A percentile compares a stretch with the other conserved stretches of the same genome.
Conservation (phyloP, 2,329 filamentous ascomycete species). For the Penicillium sp. region DNA sequence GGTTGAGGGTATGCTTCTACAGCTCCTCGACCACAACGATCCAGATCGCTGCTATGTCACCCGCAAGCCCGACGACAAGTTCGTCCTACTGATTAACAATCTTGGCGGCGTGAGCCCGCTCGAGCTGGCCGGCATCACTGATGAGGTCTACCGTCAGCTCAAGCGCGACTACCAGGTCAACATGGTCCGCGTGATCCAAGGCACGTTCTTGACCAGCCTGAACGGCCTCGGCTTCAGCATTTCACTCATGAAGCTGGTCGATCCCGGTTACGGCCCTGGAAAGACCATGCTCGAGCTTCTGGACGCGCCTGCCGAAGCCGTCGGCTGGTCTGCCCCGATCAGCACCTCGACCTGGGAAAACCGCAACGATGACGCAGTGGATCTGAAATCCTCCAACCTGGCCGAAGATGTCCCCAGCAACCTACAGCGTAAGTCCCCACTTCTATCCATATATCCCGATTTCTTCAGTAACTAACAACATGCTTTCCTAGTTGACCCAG, state of each 20-base stretch:
- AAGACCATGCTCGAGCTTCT: slow-evolving; percentile 63
- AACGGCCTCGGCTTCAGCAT: slow-evolving; percentile 72
- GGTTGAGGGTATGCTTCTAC: slow-evolving; percentile 62
- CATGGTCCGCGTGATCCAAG: slow-evolving; percentile 61
- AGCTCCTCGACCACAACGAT: slow-evolving; percentile 63
- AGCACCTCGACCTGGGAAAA: slow-evolving; percentile 59
- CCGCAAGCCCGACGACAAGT: slow-evolving; percentile 57
- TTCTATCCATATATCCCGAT: background rate
- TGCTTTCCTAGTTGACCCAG: slow-evolving; percentile 47
- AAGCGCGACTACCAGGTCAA: slow-evolving; percentile 58
- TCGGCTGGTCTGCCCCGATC: slow-evolving; percentile 65
- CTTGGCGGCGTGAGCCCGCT: slow-evolving; percentile 67
- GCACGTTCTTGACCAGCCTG: slow-evolving; percentile 70
- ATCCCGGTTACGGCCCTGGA: slow-evolving; percentile 56
- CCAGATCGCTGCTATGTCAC: slow-evolving; percentile 63
- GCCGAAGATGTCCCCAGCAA: slow-evolving; percentile 54
- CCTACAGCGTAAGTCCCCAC: slow-evolving; percentile 46
- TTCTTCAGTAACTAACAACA: slow-evolving; percentile 10
- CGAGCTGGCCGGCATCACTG: slow-evolving; percentile 65
- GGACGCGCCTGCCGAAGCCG: slow-evolving; percentile 65
- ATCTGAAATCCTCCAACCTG: slow-evolving; percentile 42
- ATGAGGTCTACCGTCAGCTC: slow-evolving; percentile 64
- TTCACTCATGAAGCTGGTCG: slow-evolving; percentile 61
- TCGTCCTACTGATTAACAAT: slow-evolving; percentile 67
- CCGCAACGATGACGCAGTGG: slow-evolving; percentile 43